Conservation (phyloP, 2,329 filamentous ascomycete genomes). For the Colletotrichum zoysiae region DNA sequence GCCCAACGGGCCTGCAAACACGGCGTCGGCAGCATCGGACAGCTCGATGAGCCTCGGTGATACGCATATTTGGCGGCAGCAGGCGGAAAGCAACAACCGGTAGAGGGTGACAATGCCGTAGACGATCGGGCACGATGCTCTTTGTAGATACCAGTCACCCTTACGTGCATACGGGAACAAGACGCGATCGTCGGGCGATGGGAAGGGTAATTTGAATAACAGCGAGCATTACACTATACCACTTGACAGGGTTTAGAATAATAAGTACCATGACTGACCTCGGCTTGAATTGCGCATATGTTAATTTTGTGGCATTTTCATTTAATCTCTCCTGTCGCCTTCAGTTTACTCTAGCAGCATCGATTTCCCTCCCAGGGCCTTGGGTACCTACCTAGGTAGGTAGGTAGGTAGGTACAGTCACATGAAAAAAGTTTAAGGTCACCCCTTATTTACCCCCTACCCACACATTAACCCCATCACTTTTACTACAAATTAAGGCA, state of each 20-base stretch:
- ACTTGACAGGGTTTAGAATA: conserved; percentile 4
- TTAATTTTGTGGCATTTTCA: neutral
- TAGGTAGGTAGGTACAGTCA: too few relatives aligned
- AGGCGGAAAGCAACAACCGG: conserved; percentile 20
- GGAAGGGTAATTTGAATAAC: conserved; percentile 20
- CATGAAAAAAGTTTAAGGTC: too few relatives aligned
- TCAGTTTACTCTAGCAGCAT: too few relatives aligned
- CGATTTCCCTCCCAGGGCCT: too few relatives aligned
- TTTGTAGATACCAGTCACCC: conserved; percentile 30
- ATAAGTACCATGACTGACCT: neutral
- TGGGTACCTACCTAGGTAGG: too few relatives aligned
- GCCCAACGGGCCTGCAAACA: conserved; percentile 26
- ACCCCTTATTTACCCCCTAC: too few relatives aligned
- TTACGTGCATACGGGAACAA: conserved; percentile 26
- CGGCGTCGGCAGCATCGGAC: conserved; percentile 51
- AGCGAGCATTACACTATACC: conserved; percentile 32
- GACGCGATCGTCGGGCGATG: neutral
- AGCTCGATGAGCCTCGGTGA: conserved; percentile 63
- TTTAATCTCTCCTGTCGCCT: neutral
- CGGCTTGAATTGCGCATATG: neutral
- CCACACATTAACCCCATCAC: too few relatives aligned
- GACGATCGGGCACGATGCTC: neutral
- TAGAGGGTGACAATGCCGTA: neutral
- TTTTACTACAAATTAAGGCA: too few relatives aligned
- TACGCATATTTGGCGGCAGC: conserved; percentile 63